These are phyloP conservation scores for Albatrellus sp. DNA, from an alignment of 1,284 basidiomycete genomes.

Conservation along the genomic window DNA sequence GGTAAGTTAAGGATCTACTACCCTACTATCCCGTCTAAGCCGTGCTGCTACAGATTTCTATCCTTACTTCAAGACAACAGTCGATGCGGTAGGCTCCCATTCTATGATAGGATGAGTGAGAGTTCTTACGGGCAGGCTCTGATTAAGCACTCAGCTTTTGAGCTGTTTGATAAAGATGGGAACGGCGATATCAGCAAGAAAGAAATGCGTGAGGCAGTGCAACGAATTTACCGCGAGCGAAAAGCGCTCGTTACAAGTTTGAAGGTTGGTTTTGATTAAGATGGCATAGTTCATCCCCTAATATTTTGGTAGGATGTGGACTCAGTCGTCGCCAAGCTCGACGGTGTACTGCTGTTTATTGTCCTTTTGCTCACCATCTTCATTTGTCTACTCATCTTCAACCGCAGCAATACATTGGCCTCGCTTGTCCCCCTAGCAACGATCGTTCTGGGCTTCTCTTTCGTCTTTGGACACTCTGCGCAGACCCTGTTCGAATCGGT, in stretches of 20 bases:
- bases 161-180: slow-evolving; percentile 70
- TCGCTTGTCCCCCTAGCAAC: slow-evolving; percentile 76
- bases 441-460: slow-evolving; percentile 69
- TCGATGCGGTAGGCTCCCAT: slow-evolving; percentile 48
- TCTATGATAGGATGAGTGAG: too few species aligned
- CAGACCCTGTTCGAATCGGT: slow-evolving; percentile 75
- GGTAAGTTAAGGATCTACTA: slow-evolving; percentile 24
- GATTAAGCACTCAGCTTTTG: slow-evolving; percentile 56
- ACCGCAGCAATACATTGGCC: slow-evolving; percentile 53
- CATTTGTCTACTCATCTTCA: slow-evolving; percentile 71
- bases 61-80: slow-evolving; percentile 63
- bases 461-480: slow-evolving; percentile 75
- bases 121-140: not conserved
- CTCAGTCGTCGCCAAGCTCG: slow-evolving; percentile 65
- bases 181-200: slow-evolving; percentile 73
- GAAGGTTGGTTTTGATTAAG: slow-evolving; percentile 31
- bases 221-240: slow-evolving; percentile 71
- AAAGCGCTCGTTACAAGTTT: slow-evolving; percentile 61
- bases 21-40: not conserved
- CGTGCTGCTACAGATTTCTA: slow-evolving; percentile 39
- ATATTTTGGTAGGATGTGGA: slow-evolving; percentile 38
- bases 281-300: not conserved
- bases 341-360: slow-evolving; percentile 56
- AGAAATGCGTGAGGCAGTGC: slow-evolving; percentile 80
- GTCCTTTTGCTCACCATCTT: slow-evolving; percentile 56